Percentiles rank a stretch among this genome's conserved stretches.
Evolutionary conservation across 768 basidiomycete genomes (phyloP).

Genomic region (Mycena indigotica): DNA sequence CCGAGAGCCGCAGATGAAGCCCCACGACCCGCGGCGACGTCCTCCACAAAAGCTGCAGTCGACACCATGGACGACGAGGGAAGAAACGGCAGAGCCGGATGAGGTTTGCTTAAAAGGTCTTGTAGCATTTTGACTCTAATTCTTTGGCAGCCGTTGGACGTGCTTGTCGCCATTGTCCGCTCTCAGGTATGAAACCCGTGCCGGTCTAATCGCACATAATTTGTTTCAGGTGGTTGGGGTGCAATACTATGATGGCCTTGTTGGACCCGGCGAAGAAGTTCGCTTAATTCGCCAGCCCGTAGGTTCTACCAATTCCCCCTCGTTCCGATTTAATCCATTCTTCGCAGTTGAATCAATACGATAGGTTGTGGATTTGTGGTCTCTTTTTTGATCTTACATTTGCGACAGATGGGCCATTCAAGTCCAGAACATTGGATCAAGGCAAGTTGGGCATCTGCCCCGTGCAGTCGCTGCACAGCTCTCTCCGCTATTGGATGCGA

Average conservation of each 20-base stretch:
- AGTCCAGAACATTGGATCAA: slow-evolving; percentile 73
- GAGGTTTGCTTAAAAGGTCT: background rate
- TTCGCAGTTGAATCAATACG: slow-evolving; percentile 53
- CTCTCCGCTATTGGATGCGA: slow-evolving; percentile 70
- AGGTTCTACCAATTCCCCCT: background rate
- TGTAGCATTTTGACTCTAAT: background rate
- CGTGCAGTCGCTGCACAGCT: slow-evolving; percentile 58
- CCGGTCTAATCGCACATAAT: background rate
- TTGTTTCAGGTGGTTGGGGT: slow-evolving; percentile 65
- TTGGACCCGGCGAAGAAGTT: slow-evolving; percentile 80
- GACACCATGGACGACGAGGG: slow-evolving; percentile 26
- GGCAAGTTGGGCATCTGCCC: slow-evolving; percentile 83
- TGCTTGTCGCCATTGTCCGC: slow-evolving; percentile 60
- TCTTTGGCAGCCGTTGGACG: slow-evolving; percentile 50
- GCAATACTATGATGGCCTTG: slow-evolving; percentile 82
- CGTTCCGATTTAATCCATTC: background rate
- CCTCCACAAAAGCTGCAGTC: slow-evolving; percentile 5
- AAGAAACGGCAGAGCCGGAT: slow-evolving; percentile 47
- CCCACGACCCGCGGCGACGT: slow-evolving; percentile 23
- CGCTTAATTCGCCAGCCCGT: slow-evolving; percentile 62
- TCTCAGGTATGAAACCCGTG: background rate
- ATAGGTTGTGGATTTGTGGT: slow-evolving; percentile 57
- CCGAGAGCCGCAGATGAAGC: slow-evolving; percentile 39
- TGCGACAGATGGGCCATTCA: slow-evolving; percentile 70
- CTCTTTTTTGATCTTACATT: background rate